Evolutionary conservation across 2,329 filamentous ascomycete genomes (phyloP).

Genomic region (Delphinella strobiligena): DNA sequence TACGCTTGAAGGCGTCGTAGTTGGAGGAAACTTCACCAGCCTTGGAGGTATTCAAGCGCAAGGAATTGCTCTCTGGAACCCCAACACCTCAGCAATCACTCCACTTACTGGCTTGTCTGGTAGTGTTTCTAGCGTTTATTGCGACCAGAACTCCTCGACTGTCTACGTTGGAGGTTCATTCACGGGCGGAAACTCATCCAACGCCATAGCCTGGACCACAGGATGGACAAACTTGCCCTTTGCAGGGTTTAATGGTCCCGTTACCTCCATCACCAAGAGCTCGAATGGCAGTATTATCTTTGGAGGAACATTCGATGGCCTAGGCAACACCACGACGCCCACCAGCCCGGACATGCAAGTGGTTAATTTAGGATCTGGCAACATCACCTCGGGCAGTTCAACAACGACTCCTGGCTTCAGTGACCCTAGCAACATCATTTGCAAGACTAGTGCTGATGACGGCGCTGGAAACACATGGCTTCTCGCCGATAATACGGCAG

Average conservation of each 20-base stretch:
- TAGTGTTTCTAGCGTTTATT: constrained; percentile 69
- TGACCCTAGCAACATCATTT: constrained; percentile 72
- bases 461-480: constrained; percentile 73
- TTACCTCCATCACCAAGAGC: constrained; percentile 71
- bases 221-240: constrained; percentile 78
- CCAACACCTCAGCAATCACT: constrained; percentile 55
- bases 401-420: constrained; percentile 52
- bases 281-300: constrained; percentile 80
- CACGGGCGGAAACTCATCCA: constrained; percentile 66
- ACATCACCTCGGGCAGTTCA: constrained; percentile 55
- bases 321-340: constrained; percentile 66
- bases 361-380: constrained; percentile 73
- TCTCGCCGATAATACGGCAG: constrained; percentile 59
- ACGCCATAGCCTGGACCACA: constrained; percentile 73
- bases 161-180: constrained; percentile 91
- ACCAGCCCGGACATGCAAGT: constrained; percentile 60
- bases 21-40: constrained; percentile 94
- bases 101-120: constrained; percentile 73
- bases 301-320: constrained; percentile 75
- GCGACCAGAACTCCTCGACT: constrained; percentile 63
- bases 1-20: constrained; percentile 58
- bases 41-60: constrained; percentile 61
- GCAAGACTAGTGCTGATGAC: constrained; percentile 56
- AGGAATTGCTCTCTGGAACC: constrained; percentile 71
- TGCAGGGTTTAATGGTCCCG: constrained; percentile 85